These are phyloP conservation scores for Daucus carota DNA, from an alignment of 129 eudicot species.

Conservation along the genomic window DH1_v3.0 NC_030383.2:61540001-61540500, in stretches of 20 bases:
- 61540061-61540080: background rate
- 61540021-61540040: background rate
- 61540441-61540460: too few species aligned
- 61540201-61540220: background rate
- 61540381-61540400: too few species aligned
- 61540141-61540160: conserved; percentile 1
- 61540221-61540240: background rate
- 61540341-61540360: too few species aligned
- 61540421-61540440: too few species aligned
- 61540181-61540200: conserved; percentile 29
- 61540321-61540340: too few species aligned
- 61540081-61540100: background rate
- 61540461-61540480: too few species aligned
- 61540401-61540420: too few species aligned
- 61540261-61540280: background rate
- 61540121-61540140: background rate
- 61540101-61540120: background rate
- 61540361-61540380: too few species aligned
- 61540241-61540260: background rate
- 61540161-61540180: background rate
- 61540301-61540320: too few species aligned
- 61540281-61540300: background rate
- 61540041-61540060: background rate
- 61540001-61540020: background rate
- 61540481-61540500: background rate